Percentiles rank a stretch among this genome's conserved stretches.
phyloP scores from a whole-genome alignment of 441 rosid species.

The Macaranga tanarius region DNA sequence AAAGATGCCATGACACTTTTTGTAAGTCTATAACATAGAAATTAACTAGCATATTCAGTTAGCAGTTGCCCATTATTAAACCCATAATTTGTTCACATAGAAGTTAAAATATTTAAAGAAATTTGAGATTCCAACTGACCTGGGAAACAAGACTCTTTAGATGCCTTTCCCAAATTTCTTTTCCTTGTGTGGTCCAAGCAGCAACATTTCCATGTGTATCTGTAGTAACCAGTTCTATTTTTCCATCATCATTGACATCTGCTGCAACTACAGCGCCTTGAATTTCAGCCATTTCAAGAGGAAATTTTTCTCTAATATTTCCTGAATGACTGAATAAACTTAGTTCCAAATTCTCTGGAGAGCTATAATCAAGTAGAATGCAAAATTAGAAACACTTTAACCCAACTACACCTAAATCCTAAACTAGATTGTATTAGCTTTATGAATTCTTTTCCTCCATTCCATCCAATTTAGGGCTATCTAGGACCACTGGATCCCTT shows the following conservation, averaged over 20 bases:
- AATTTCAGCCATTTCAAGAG: conserved; percentile 99
- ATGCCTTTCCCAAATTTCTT: conserved; percentile 85
- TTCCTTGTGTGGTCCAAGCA: conserved; percentile 97
- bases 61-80: background rate
- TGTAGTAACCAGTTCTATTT: conserved; percentile 92
- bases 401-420: background rate
- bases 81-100: conserved; percentile 1
- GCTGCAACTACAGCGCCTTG: conserved; percentile 97
- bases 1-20: background rate
- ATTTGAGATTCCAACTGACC: conserved; percentile 40
- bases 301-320: conserved; percentile 75
- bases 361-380: conserved; percentile 15
- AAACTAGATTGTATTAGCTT: background rate
- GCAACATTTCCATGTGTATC: conserved; percentile 98
- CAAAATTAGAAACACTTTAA: background rate
- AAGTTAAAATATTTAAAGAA: conserved; percentile 11
- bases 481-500: background rate
- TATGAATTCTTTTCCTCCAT: background rate
- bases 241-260: conserved; percentile 99
- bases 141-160: conserved; percentile 94
- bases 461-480: background rate
- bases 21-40: background rate
- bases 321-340: conserved; percentile 47
- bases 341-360: conserved; percentile 26
- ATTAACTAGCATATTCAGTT: background rate